A percentile compares a stretch with the other conserved stretches of the same genome.
These are phyloP conservation scores for Plasmodium sp. DNA, from an alignment of 169 alveolate genomes.

Conservation along the genomic window DNA sequence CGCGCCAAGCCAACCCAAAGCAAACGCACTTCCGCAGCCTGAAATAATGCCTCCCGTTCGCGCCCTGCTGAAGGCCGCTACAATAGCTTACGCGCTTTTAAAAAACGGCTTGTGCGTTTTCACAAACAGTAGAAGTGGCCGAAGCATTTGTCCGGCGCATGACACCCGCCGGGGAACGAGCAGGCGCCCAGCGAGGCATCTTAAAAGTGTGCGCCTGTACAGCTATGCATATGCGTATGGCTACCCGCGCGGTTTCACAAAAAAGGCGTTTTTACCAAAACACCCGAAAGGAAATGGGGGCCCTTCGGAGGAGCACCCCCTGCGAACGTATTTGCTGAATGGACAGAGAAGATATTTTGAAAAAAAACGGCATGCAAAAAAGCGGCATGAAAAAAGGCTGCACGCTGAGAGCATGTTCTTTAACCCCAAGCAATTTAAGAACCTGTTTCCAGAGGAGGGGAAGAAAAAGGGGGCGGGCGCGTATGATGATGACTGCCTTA, in stretches of 20 bases:
- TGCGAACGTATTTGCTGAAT: neutral
- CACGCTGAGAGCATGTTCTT: conserved; percentile 43
- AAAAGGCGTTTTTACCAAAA: neutral
- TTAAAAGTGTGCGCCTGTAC: neutral
- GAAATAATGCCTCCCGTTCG: conserved; percentile 28
- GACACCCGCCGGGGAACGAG: neutral
- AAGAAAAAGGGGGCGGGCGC: neutral
- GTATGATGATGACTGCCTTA: conserved; percentile 6
- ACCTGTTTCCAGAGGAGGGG: conserved; percentile 29
- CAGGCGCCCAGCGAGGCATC: neutral
- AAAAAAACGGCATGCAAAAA: neutral
- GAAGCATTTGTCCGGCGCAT: conserved; percentile 9
- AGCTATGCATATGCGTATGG: neutral
- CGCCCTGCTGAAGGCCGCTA: neutral
- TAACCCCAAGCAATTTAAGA: conserved; percentile 66
- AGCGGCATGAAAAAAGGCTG: neutral
- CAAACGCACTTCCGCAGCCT: neutral
- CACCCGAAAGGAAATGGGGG: neutral
- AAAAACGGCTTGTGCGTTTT: conserved; percentile 22
- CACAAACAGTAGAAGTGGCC: neutral
- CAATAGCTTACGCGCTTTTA: neutral
- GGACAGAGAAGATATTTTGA: neutral
- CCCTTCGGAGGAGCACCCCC: neutral
- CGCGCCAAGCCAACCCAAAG: neutral
- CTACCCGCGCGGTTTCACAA: neutral